Conservation (phyloP, 345 rosid species). For the Salix purpurea region DNA sequence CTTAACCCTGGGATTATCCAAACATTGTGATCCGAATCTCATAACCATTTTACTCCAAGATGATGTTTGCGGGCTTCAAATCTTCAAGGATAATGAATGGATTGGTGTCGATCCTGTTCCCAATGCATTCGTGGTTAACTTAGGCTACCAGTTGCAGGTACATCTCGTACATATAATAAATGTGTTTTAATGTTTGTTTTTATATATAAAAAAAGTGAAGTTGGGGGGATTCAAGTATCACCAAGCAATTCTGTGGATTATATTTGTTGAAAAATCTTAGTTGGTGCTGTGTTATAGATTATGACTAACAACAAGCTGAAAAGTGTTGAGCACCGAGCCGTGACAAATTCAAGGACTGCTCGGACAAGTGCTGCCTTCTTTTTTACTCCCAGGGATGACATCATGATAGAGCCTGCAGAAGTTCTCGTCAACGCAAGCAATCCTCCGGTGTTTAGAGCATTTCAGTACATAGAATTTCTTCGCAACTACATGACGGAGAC, state of each 20-base stretch:
- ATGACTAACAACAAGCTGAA: slow-evolving; percentile 29
- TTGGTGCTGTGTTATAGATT: slow-evolving; percentile 9
- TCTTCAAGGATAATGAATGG: slow-evolving; percentile 27
- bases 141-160: slow-evolving; percentile 21
- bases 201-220: too few species aligned
- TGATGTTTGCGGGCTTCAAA: slow-evolving; percentile 21
- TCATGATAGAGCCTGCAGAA: slow-evolving; percentile 20
- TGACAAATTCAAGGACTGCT: neutral
- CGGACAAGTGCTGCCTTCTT: slow-evolving; percentile 24
- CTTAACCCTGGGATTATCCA: neutral
- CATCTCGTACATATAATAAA: neutral
- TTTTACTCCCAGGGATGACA: neutral
- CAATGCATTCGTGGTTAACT: slow-evolving; percentile 29
- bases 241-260: neutral
- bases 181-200: too few species aligned
- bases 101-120: slow-evolving; percentile 26
- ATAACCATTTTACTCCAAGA: slow-evolving; percentile 22
- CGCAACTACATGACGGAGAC: neutral
- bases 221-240: too few species aligned
- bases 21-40: slow-evolving; percentile 1
- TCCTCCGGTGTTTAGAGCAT: slow-evolving; percentile 17
- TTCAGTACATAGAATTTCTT: slow-evolving; percentile 13
- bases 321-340: slow-evolving; percentile 28
- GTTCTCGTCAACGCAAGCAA: neutral
- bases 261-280: slow-evolving; percentile 2